Percentiles rank a stretch among this genome's conserved stretches.
These are phyloP conservation scores for Talaromyces borbonicus DNA, from an alignment of 495 filamentous ascomycete genomes.

Conservation along the genomic window DNA sequence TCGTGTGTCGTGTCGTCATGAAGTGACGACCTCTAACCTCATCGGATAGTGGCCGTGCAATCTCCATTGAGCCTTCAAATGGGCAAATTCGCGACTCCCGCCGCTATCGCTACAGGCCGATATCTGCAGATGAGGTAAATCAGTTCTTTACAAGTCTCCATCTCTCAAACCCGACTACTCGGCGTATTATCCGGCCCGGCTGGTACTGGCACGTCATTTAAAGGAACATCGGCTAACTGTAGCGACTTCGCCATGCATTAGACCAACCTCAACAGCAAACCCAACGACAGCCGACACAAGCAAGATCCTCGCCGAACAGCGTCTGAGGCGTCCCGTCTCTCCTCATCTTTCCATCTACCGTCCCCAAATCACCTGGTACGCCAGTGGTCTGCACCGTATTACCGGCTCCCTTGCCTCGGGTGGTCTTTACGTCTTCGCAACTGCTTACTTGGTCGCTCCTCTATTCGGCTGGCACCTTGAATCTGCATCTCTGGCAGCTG, in stretches of 20 bases:
- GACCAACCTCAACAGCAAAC: constrained; percentile 48
- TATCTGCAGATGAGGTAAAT: constrained; percentile 50
- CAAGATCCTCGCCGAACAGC: constrained; percentile 74
- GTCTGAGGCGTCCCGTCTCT: constrained; percentile 70
- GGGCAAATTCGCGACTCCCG: constrained; percentile 41
- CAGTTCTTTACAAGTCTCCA: constrained; percentile 10
- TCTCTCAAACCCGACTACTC: constrained; percentile 1
- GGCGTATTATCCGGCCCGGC: background rate
- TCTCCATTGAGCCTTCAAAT: constrained; percentile 39
- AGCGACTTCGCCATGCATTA: constrained; percentile 12
- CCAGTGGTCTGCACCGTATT: constrained; percentile 66
- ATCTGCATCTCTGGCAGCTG: constrained; percentile 64
- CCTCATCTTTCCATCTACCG: constrained; percentile 88
- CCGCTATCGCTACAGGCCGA: constrained; percentile 38
- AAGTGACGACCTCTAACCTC: too few species aligned
- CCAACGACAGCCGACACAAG: constrained; percentile 47
- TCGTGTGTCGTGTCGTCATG: constrained; percentile 1
- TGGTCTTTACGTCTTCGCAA: constrained; percentile 70
- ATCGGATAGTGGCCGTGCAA: constrained; percentile 33
- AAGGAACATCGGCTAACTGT: background rate
- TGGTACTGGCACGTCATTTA: background rate
- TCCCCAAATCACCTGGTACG: constrained; percentile 78
- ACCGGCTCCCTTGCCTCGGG: constrained; percentile 65
- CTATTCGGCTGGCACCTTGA: constrained; percentile 78
- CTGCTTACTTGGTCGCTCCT: constrained; percentile 76